Percentiles rank a stretch among this genome's conserved stretches.
Evolutionary conservation across 306 rosid genomes (phyloP).

Genomic region (Cucumis cinereus): DNA sequence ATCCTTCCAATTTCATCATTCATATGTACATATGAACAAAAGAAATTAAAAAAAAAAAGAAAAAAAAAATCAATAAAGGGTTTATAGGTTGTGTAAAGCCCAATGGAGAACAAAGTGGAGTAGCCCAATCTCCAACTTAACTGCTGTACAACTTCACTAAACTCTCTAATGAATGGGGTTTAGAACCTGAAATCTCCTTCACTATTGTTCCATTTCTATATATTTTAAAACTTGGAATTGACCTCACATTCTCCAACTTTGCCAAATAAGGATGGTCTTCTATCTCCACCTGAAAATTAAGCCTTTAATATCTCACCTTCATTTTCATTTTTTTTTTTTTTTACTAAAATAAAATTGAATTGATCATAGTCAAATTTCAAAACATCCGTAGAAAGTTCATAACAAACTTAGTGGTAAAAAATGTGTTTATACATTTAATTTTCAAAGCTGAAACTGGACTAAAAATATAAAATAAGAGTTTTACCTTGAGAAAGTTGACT

Average conservation of each 20-base stretch:
- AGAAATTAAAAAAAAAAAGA: too few relatives aligned
- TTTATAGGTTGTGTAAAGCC: neutral
- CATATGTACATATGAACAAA: neutral
- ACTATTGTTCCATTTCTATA: slow-evolving; percentile 87
- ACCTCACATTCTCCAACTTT: slow-evolving; percentile 63
- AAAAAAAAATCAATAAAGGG: neutral
- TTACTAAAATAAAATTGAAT: too few relatives aligned
- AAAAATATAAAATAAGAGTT: too few relatives aligned
- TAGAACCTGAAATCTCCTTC: slow-evolving; percentile 57
- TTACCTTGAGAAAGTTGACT: slow-evolving; percentile 82
- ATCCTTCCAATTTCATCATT: neutral
- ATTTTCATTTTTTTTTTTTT: too few relatives aligned
- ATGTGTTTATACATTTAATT: too few relatives aligned
- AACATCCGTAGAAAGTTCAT: too few relatives aligned
- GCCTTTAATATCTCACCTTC: too few relatives aligned
- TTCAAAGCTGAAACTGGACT: too few relatives aligned
- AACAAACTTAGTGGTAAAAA: too few relatives aligned
- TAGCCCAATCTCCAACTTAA: slow-evolving; percentile 16
- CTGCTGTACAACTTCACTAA: slow-evolving; percentile 66
- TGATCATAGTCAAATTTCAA: too few relatives aligned
- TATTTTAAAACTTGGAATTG: slow-evolving; percentile 71
- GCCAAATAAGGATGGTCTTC: slow-evolving; percentile 81
- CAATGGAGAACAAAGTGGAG: neutral
- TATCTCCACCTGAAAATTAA: slow-evolving; percentile 78
- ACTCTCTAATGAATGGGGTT: slow-evolving; percentile 52